Conservation (phyloP, 2,329 filamentous ascomycete species). For the Diaporthe longicolla region DNA sequence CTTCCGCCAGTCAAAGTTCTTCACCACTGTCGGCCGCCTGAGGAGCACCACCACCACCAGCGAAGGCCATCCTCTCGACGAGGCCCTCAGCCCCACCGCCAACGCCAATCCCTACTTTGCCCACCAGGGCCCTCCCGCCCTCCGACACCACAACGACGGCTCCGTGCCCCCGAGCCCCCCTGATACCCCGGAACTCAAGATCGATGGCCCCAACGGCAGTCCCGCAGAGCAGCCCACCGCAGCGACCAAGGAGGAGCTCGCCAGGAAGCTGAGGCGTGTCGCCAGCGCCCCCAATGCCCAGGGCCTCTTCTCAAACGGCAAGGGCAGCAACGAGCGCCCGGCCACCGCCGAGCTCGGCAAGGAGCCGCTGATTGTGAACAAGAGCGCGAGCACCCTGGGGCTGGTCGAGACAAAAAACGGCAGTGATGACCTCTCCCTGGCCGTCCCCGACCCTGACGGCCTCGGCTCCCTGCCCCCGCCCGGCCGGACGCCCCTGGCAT, state of each 20-base stretch:
- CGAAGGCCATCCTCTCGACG: conserved; percentile 91
- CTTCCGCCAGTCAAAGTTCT: conserved; percentile 89
- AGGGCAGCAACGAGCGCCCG: conserved; percentile 76
- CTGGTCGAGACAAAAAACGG: conserved; percentile 61
- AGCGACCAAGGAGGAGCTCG: conserved; percentile 92
- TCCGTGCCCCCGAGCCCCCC: conserved; percentile 94
- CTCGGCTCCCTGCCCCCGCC: conserved; percentile 77
- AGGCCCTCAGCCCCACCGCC: conserved; percentile 90
- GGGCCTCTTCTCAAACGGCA: conserved; percentile 81
- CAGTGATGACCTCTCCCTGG: conserved; percentile 56
- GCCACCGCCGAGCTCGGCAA: conserved; percentile 90
- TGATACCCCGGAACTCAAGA: conserved; percentile 85
- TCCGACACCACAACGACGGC: conserved; percentile 94
- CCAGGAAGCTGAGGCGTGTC: conserved; percentile 91
- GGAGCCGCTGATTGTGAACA: conserved; percentile 77
- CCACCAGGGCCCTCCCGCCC: conserved; percentile 92
- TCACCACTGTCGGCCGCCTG: conserved; percentile 88
- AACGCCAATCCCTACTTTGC: conserved; percentile 97
- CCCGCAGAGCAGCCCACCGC: conserved; percentile 78
- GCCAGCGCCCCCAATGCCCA: conserved; percentile 98
- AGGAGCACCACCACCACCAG: conserved; percentile 92
- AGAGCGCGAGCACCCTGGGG: conserved; percentile 62
- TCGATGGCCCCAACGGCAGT: conserved; percentile 75
- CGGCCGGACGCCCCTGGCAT: conserved; percentile 79
- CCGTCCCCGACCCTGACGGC: conserved; percentile 62